Evolutionary conservation across 2,329 filamentous ascomycete species (phyloP).

Genomic region (Plenodomus tracheiphilus): DNA sequence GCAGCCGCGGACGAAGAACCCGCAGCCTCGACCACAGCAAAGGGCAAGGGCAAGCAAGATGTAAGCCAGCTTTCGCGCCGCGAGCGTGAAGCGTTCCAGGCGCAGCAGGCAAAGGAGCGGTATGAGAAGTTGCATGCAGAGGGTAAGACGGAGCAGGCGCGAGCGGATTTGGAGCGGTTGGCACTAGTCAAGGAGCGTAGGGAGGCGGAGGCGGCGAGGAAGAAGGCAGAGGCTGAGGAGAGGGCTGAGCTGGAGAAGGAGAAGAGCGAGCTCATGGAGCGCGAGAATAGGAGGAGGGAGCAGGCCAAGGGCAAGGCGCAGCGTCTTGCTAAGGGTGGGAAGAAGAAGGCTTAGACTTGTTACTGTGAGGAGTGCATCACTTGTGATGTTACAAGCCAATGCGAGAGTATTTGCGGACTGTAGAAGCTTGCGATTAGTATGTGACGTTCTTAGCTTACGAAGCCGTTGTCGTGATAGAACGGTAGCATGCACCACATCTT

Average conservation of each 20-base stretch:
- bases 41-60: constrained; percentile 60
- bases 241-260: constrained; percentile 60
- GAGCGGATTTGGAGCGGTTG: constrained; percentile 83
- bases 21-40: constrained; percentile 52
- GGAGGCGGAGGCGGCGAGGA: constrained; percentile 78
- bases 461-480: no score
- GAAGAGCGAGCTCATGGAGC: constrained; percentile 53
- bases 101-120: constrained; percentile 82
- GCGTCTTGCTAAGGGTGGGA: constrained; percentile 42
- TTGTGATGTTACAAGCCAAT: no score
- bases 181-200: constrained; percentile 82
- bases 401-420: no score
- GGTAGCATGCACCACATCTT: no score
- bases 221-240: constrained; percentile 67
- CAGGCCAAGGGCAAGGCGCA: constrained; percentile 52
- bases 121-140: constrained; percentile 91
- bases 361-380: no score
- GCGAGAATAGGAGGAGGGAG: constrained; percentile 53
- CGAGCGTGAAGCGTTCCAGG: constrained; percentile 80
- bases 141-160: constrained; percentile 95
- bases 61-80: constrained; percentile 64
- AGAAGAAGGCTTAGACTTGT: constrained; percentile 42
- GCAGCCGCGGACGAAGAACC: constrained; percentile 49
- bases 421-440: no score
- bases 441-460: no score